Percentiles rank a stretch among this genome's conserved stretches.
Conservation (phyloP, 345 rosid genomes). For the Reutealis trisperma region DNA sequence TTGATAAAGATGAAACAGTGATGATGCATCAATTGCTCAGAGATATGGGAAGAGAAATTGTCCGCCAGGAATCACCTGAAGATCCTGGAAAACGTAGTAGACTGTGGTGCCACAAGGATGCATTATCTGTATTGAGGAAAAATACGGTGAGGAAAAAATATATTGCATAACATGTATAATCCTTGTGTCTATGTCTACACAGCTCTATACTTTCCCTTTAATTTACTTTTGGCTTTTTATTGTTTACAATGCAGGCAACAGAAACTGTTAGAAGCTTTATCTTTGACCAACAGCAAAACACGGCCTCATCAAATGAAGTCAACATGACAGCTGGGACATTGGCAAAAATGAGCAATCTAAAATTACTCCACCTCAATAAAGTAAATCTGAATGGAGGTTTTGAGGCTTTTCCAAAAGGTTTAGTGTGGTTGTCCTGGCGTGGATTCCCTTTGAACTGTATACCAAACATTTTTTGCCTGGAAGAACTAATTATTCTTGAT, state of each 20-base stretch:
- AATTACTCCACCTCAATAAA: slow-evolving; percentile 14
- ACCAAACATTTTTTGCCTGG: neutral
- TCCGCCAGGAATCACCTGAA: slow-evolving; percentile 1
- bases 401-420: neutral
- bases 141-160: slow-evolving; percentile 11
- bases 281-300: neutral
- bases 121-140: slow-evolving; percentile 5
- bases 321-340: slow-evolving; percentile 12
- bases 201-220: neutral
- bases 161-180: neutral
- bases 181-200: neutral
- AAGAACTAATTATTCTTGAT: slow-evolving; percentile 7
- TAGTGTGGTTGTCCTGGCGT: slow-evolving; percentile 24
- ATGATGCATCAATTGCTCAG: slow-evolving; percentile 23
- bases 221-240: too few relatives aligned
- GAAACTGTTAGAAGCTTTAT: slow-evolving; percentile 21
- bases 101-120: slow-evolving; percentile 28
- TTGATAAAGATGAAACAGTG: neutral
- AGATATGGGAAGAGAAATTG: slow-evolving; percentile 35
- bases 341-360: slow-evolving; percentile 18
- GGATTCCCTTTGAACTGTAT: slow-evolving; percentile 8
- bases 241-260: slow-evolving; percentile 18
- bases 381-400: neutral
- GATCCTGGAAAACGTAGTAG: slow-evolving; percentile 28
- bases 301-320: neutral